A percentile compares a stretch with the other conserved stretches of the same genome.
These are phyloP conservation scores for Syzygium grande DNA, from an alignment of 345 rosid species.

Conservation along the genomic window DNA sequence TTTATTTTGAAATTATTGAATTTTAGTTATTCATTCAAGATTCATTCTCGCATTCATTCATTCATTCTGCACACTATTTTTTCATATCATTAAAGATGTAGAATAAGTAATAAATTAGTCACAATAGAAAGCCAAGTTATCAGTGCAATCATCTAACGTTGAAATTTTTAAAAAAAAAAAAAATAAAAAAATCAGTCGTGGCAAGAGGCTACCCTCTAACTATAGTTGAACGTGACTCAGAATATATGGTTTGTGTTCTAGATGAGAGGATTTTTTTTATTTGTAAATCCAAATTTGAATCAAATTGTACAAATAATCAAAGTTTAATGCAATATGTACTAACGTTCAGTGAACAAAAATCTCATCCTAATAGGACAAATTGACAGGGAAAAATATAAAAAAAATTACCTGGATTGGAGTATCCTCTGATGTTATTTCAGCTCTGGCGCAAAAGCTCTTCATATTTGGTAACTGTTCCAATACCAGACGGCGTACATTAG, in stretches of 20 bases:
- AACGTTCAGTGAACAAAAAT: not conserved
- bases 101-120: too few species aligned
- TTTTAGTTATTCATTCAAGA: too few species aligned
- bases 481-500: not conserved
- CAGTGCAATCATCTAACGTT: too few species aligned
- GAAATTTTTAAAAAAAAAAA: too few species aligned
- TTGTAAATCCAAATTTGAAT: not conserved
- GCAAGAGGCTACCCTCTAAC: too few species aligned
- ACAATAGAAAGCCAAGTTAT: fast-evolving
- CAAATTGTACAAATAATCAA: not conserved
- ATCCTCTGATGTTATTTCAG: not conserved
- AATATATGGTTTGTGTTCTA: fast-evolving
- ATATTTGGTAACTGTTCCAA: not conserved
- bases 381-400: too few species aligned
- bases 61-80: too few species aligned
- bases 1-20: too few species aligned
- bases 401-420: not conserved
- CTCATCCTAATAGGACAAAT: not conserved
- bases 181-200: too few species aligned
- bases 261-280: not conserved
- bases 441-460: fast-evolving
- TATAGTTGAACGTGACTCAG: too few species aligned
- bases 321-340: not conserved
- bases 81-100: too few species aligned
- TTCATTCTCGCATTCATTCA: too few species aligned